A percentile compares a stretch with the other conserved stretches of the same genome.
Conservation (phyloP, 768 basidiomycete species). For the Boletus coccyginus region DNA sequence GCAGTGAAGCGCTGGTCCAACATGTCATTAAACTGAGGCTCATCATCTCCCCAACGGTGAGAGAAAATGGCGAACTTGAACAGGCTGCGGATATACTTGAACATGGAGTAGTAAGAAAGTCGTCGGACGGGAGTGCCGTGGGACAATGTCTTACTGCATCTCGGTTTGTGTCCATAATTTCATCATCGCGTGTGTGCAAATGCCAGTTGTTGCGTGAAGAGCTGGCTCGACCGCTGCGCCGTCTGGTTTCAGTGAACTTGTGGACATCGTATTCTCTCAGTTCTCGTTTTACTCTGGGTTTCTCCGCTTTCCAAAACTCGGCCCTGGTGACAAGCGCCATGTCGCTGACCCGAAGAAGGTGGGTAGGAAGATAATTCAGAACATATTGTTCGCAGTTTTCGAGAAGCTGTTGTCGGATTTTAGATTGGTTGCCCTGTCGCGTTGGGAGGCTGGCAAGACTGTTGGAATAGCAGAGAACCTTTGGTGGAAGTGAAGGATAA, state of each 20-base stretch:
- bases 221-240: too few relatives aligned
- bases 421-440: neutral
- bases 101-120: neutral
- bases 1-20: neutral
- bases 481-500: neutral
- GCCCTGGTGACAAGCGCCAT: conserved; percentile 12
- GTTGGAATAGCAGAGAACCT: neutral
- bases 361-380: conserved; percentile 19
- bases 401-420: conserved; percentile 2
- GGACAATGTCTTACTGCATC: conserved; percentile 1
- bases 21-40: conserved; percentile 11
- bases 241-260: neutral
- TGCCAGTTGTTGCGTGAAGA: neutral
- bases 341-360: conserved; percentile 15
- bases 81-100: conserved; percentile 6
- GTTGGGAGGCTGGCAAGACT: neutral
- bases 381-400: conserved; percentile 15
- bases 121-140: neutral
- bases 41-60: conserved; percentile 21
- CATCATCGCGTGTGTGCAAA: neutral
- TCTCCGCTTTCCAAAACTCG: conserved; percentile 7
- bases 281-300: too few relatives aligned
- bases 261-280: neutral
- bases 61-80: conserved; percentile 22
- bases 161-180: neutral